Percentiles rank a stretch among this genome's conserved stretches.
These are phyloP conservation scores for Hyphochytrium catenoides DNA, from an alignment of 352 stramenopile genomes.

Conservation along the genomic window DNA sequence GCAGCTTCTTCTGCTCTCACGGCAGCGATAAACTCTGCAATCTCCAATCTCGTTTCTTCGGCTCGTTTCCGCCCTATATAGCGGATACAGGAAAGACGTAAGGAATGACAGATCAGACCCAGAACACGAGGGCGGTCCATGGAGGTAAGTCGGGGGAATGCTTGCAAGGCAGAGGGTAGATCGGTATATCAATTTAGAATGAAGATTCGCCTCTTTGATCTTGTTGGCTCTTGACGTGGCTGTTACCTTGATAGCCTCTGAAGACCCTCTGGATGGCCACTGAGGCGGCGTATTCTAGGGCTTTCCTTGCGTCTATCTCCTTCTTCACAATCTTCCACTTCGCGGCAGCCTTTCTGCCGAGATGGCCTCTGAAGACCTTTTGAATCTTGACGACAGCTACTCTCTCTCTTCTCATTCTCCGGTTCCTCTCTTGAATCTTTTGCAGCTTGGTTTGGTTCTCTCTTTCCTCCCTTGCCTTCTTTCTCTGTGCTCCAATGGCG, in stretches of 20 bases:
- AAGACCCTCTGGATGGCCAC: conserved; percentile 59
- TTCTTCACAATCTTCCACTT: conserved; percentile 54
- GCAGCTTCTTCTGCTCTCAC: conserved; percentile 66
- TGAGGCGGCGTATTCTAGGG: conserved; percentile 39
- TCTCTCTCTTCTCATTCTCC: conserved; percentile 3
- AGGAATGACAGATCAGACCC: too few relatives aligned
- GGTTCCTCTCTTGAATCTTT: conserved; percentile 3
- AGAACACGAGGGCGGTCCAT: too few relatives aligned
- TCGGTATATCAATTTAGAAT: background rate
- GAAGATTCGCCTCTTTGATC: conserved; percentile 1
- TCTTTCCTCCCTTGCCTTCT: background rate
- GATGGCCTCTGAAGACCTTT: conserved; percentile 29
- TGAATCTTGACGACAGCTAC: conserved; percentile 22
- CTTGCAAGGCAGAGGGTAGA: too few relatives aligned
- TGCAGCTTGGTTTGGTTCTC: background rate
- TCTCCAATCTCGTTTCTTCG: conserved; percentile 52
- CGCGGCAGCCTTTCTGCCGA: conserved; percentile 49
- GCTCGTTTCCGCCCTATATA: conserved; percentile 50
- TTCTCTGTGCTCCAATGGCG: conserved; percentile 16
- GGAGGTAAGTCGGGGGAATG: too few relatives aligned
- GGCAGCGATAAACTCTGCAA: conserved; percentile 75
- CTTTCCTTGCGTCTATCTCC: conserved; percentile 51
- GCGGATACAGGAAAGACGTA: too few relatives aligned
- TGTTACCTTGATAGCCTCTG: conserved; percentile 13
- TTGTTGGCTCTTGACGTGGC: background rate